phyloP scores from a whole-genome alignment of 202 grass and related monocot species.

The Saccharum hybrid region DNA sequence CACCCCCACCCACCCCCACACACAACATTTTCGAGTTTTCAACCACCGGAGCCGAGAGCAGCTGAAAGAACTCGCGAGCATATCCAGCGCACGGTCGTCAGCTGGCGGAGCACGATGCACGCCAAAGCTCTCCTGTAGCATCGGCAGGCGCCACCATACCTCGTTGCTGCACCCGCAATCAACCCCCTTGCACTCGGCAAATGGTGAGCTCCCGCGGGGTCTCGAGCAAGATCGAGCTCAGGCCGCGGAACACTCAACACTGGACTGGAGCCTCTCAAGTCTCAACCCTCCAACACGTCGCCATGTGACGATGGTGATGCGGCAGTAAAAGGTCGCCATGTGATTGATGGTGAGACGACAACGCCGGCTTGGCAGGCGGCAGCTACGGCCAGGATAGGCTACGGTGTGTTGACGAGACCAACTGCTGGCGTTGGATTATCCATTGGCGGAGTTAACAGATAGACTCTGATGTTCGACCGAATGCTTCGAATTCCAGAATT shows the following conservation, averaged over 20 bases:
- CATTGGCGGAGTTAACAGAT: not conserved
- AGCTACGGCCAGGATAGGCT: too few relatives aligned
- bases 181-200: not conserved
- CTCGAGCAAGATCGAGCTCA: not conserved
- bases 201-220: not conserved
- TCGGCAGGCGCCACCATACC: not conserved
- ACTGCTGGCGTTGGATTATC: not conserved
- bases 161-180: not conserved
- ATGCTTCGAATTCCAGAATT: not conserved
- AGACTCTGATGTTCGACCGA: not conserved
- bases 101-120: not conserved
- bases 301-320: too few relatives aligned
- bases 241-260: not conserved
- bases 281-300: not conserved
- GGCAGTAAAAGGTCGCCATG: not conserved
- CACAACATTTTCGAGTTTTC: too few relatives aligned
- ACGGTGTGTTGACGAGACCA: not conserved
- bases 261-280: not conserved
- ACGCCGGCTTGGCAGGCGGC: too few relatives aligned
- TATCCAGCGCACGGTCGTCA: not conserved
- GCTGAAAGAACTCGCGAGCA: too few relatives aligned
- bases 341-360: too few relatives aligned
- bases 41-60: too few relatives aligned
- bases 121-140: not conserved
- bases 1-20: too few relatives aligned